Evolutionary conservation across 352 stramenopile genomes (phyloP), one percentile per base, ranked within the genome.

Genomic region (Pythium graminicola): DNA sequence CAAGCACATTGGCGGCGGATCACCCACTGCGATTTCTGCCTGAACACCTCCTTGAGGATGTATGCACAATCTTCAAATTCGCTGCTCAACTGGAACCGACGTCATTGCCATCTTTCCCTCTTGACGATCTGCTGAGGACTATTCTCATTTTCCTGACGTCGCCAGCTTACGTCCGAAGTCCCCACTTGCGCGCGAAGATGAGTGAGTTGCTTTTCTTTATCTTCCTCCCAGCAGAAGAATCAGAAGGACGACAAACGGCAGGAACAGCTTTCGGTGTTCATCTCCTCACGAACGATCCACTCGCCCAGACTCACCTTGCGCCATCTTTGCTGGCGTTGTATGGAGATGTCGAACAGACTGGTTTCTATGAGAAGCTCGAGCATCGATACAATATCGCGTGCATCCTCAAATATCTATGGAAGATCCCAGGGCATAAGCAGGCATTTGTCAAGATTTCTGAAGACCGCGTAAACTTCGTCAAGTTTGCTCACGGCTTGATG

Each of bases 401-500:
- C 24, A 65, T 99, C 23, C 73, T 99, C 17, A 98, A 98, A 59
- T 98, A 96, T 67, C 69, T 99, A 22, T 99, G 95, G 95, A 95
- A 96, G 54, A 84, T 91, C 29, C 73, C 83, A 14, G 90, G 92
- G 22, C 96, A 99, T 72, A 96, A 97, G 56, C 60, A 85, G 9
- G 94, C 96, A 6, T 99, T 99, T 63, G 71, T 90, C 36, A 62
- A 73, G 23, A 98, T 99, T 57, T 89, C 93, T 4, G 72, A 90
- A 55, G 90, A 98, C 60, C 79, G 88, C 56, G 70, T 86, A 13
- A 92, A 73, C 33, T 99, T 99, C 60, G 89, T 98, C 52, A 98
- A 96, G 59, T 99, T 99, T 76, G 93, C 96, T 7, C 98, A 99
- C 61, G 96, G 96, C 14, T 86, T 99, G 55, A 97, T 99, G 67